Evolutionary conservation across 306 rosid genomes (phyloP), one percentile per base, ranked within the genome.

Genomic region (Quercus dentata): DNA sequence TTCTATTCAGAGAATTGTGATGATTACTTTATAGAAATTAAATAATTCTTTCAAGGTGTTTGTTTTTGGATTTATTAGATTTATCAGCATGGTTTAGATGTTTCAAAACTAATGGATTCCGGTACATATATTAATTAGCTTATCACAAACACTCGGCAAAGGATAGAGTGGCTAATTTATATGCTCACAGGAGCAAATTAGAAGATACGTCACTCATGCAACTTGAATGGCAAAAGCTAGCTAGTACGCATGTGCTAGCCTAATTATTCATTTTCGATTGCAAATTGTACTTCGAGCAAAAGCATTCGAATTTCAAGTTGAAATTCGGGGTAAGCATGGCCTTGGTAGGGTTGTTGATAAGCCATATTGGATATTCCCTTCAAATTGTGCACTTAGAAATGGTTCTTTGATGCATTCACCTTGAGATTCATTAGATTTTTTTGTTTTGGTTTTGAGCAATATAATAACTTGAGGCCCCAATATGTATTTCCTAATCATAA

Each of bases 201-300:
- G 81, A 57, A 78, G 71, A 78, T 27, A 59, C 64, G 64, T 71
- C 56, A 78, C 81, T 78, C 77, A 46, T 18, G 51, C 72, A 68
- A 19, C 46, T 68, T 68, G 72, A 78, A 57, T 27, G 15, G 33
- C 8, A 35, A 5, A 4, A 71, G 20, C 41, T 44, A 78, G 38
- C 6, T 23, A 19, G 74, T 41, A 27, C 57, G 19, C 18, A 69
- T n/a, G 65, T 25, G 23, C 56, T 69, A 71, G 71, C 71, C 54
- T 59, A 58, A 63, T 71, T 59, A 58, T 52, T 78, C 54, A 71
- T 59, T 52, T 51, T 61, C 52, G 20, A 23, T 41, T 44, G 72
- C 82, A 27, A 10, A 46, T 30, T 41, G 23, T 33, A 74, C 28
- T 74, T 73, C 23, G 13, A 19, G 57, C 44, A 4, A 46, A 49